phyloP scores from a whole-genome alignment of 2,329 filamentous ascomycete genomes.

The Penicillium sp. region DNA sequence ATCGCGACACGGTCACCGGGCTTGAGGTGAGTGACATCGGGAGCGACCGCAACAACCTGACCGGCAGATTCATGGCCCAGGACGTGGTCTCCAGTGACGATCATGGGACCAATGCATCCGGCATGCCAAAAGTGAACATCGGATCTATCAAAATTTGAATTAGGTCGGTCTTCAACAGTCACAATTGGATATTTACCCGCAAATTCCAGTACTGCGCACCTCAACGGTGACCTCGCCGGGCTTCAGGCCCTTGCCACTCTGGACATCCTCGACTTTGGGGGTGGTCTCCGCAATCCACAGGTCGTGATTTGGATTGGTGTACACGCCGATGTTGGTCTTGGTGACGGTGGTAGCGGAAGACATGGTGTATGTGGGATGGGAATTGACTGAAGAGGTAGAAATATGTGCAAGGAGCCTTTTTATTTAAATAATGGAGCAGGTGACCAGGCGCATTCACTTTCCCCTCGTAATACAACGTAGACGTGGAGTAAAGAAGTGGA shows the following conservation, averaged over 20 bases:
- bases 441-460: not conserved
- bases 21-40: conserved; percentile 71
- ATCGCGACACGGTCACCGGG: conserved; percentile 87
- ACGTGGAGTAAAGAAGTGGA: conserved; percentile 19
- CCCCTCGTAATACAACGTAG: conserved; percentile 7
- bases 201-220: conserved; percentile 92
- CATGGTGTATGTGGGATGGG: conserved; percentile 21
- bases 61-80: conserved; percentile 88
- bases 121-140: conserved; percentile 98
- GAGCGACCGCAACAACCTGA: conserved; percentile 65
- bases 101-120: conserved; percentile 93
- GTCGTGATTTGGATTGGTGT: conserved; percentile 88
- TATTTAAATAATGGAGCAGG: conserved; percentile 4
- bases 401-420: not conserved
- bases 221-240: conserved; percentile 81
- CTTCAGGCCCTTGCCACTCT: conserved; percentile 63
- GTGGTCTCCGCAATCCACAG: conserved; percentile 79
- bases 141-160: conserved; percentile 53
- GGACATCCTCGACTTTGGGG: conserved; percentile 71
- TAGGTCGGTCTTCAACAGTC: not conserved
- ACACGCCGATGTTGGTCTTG: conserved; percentile 92
- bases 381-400: conserved; percentile 1
- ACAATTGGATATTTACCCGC: conserved; percentile 59
- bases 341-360: conserved; percentile 41
- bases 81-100: conserved; percentile 82